Base-by-base conservation (phyloP, 192 early-diverging fungal genomes). In the Cetraspora pellucida region DNA sequence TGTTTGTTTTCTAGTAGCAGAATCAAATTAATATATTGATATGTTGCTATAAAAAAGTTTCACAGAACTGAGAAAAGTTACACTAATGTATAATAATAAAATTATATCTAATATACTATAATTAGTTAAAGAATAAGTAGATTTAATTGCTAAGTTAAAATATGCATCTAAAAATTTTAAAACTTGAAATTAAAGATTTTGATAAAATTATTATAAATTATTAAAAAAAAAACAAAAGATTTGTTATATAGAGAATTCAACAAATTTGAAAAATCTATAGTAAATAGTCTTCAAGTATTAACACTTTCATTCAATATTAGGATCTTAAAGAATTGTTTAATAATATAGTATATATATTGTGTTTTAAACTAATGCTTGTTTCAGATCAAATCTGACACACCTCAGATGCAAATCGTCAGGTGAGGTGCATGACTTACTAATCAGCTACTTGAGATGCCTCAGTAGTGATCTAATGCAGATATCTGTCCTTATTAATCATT, bases 21-120 rank as follows among this genome's bases (percentile, higher is more conserved):
- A 7, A 49, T 37, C 37, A 10, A n/a, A 23, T 74, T 74, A 55
- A 43, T 46, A 74, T 19, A 74, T 60, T 13, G 72, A 74, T 1
- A 74, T 43, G 10, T 28, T 46, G 23, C 31, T 37, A 61, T 5
- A 0, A 1, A 43, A 74, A 10, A 21, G 21, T 16, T 9, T 19
- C 10, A 74, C 37, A 43, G 27, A 28, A 31, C 59, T 3, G 23
- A 1, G 19, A 59, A 74, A 74, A 11, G 11, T 60, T 4, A 74
- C 37, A 11, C 17, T 60, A 46, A 74, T 59, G 7, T 37, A 37
- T 37, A 37, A 37, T 37, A 37, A 37, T 37, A 7, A 37, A 37
- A 2, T 37, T 7, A 7, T 1, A 37, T 37, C 37, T 37, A 37
- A 37, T 7, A 74, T 45, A 59, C 10, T 60, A n/a, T 28, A 10